Percentiles rank a stretch among this genome's conserved stretches.
Evolutionary conservation across 345 rosid species (phyloP).

Genomic region (Turritis glabra): DNA sequence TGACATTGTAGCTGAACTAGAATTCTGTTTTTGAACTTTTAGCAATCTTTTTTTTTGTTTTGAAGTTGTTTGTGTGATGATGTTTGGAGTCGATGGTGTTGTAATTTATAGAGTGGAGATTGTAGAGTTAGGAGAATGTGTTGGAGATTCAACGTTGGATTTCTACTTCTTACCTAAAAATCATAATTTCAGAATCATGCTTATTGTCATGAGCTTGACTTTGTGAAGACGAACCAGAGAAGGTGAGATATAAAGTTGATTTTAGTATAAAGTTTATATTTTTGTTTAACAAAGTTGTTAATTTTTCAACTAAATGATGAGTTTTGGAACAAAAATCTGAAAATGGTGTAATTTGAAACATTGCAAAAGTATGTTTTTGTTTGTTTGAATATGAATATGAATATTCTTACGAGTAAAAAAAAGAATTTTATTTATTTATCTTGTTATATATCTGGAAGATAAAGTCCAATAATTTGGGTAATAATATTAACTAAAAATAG

Average conservation of each 20-base stretch:
- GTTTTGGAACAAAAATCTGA: not conserved
- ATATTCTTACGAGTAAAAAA: not conserved
- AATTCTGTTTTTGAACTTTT: not conserved
- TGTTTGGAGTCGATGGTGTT: conserved; percentile 23
- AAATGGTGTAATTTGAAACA: not conserved
- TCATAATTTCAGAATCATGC: conserved; percentile 8
- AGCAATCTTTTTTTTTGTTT: not conserved
- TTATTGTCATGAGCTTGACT: conserved; percentile 25
- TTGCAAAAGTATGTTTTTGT: not conserved
- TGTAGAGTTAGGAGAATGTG: not conserved
- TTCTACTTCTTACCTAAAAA: conserved; percentile 39
- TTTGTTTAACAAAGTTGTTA: not conserved
- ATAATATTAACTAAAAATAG: conserved; percentile 10
- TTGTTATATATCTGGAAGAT: not conserved
- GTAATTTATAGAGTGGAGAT: conserved; percentile 27
- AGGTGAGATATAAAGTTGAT: conserved; percentile 15
- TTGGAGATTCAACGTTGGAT: conserved; percentile 13
- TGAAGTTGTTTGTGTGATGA: conserved; percentile 18
- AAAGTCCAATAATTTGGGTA: conserved; percentile 13
- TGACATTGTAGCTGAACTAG: conserved; percentile 28
- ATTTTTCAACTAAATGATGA: not conserved
- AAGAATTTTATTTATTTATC: not conserved
- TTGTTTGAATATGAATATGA: not conserved
- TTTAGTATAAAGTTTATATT: conserved; percentile 7
- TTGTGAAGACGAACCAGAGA: not conserved